A percentile compares a stretch with the other conserved stretches of the same genome.
Evolutionary conservation across 2,329 filamentous ascomycete species (phyloP).

Genomic region (Tolypocladium pustulatum): DNA sequence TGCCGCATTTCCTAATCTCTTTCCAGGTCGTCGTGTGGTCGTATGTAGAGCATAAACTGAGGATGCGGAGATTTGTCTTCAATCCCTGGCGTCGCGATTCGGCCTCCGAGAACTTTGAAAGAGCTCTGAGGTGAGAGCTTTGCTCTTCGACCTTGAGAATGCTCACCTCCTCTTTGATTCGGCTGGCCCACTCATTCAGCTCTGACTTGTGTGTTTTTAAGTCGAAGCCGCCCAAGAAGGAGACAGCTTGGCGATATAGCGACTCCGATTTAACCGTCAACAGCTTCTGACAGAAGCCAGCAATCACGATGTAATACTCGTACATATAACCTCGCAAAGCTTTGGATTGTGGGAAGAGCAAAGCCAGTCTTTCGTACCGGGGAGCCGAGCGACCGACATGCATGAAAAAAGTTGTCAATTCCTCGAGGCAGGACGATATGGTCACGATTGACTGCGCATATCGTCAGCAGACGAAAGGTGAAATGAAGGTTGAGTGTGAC

Average conservation of each 20-base stretch:
- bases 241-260: neutral
- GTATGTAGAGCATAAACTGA: neutral
- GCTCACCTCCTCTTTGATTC: neutral
- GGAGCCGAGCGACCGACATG: neutral
- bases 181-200: neutral
- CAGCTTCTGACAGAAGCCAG: neutral
- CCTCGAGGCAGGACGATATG: neutral
- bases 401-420: neutral
- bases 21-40: neutral
- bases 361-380: neutral
- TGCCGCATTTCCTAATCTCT: neutral
- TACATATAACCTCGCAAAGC: neutral
- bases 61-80: neutral
- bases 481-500: neutral
- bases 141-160: neutral
- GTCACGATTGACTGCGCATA: neutral
- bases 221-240: neutral
- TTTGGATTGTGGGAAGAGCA: neutral
- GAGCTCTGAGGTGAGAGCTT: neutral
- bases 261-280: neutral
- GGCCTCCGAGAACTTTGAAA: neutral
- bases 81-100: neutral
- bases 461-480: neutral
- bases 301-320: neutral
- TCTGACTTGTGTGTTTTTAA: neutral